Percentiles rank a stretch among this genome's conserved stretches.
These are phyloP conservation scores for Colletotrichum cordylinicola DNA, from an alignment of 2,329 filamentous ascomycete species.

Conservation along the genomic window DNA sequence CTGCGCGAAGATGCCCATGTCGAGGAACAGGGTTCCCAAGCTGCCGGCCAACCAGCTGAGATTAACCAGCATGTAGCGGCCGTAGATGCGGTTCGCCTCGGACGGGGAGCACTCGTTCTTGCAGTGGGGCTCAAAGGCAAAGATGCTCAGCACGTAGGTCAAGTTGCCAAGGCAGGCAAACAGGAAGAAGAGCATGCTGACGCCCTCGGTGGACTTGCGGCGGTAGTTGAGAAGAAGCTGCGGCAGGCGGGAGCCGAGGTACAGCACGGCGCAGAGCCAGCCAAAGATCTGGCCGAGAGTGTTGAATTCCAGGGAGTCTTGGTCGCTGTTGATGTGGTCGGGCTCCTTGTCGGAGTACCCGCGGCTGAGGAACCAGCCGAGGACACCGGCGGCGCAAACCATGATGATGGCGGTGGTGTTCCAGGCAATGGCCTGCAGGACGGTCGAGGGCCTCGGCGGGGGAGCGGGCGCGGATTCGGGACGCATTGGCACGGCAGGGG, in stretches of 20 bases:
- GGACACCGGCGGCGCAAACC: constrained; percentile 81
- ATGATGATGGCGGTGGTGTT: constrained; percentile 79
- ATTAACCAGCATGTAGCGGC: constrained; percentile 86
- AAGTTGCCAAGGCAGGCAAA: constrained; percentile 96
- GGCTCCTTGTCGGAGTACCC: constrained; percentile 44
- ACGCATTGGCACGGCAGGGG: constrained; percentile 82
- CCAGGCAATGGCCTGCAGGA: constrained; percentile 68
- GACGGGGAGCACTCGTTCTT: constrained; percentile 63
- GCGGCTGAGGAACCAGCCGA: constrained; percentile 83
- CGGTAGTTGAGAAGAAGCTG: constrained; percentile 93
- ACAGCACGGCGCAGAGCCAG: constrained; percentile 87
- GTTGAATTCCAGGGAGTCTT: constrained; percentile 69
- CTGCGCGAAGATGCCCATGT: constrained; percentile 86
- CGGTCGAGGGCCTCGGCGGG: constrained; percentile 53
- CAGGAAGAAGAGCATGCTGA: constrained; percentile 93
- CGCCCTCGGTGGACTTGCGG: constrained; percentile 90
- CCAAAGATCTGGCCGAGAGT: constrained; percentile 88
- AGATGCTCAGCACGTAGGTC: constrained; percentile 90
- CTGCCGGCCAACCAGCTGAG: constrained; percentile 90
- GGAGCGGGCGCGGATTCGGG: constrained; percentile 45
- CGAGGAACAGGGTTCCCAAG: constrained; percentile 83
- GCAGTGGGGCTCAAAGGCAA: constrained; percentile 85
- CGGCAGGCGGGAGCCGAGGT: constrained; percentile 87
- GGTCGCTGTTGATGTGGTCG: constrained; percentile 47
- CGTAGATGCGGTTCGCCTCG: constrained; percentile 73